Base-by-base conservation (phyloP, 768 basidiomycete species). In the Collybia sordida region DNA sequence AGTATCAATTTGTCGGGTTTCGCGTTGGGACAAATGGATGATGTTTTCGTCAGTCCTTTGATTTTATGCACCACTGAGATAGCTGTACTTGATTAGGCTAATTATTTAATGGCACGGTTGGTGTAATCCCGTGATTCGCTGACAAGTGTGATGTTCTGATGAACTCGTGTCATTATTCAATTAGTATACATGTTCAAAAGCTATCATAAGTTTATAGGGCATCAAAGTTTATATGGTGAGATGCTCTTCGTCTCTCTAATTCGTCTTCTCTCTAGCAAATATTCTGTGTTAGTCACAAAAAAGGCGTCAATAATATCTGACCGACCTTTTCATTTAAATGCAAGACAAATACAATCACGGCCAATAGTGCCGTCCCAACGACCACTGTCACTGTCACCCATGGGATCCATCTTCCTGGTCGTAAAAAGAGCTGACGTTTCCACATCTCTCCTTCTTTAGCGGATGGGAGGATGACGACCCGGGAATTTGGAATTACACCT, bases 171-270 rank as follows among this genome's bases (percentile, higher is more conserved):
- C 52, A 52, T 47, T 38, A 49, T 57, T 53, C 47, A 43, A 21
- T 46, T 45, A 48, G 12, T 47, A 27, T 37, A 24, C 46, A 41
- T 42, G 19, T 34, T 35, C 19, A 23, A 21, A 35, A 27, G 28
- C 41, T 41, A 51, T 14, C 34, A 19, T 19, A 47, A 24, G 36
- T 58, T 77, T 75, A 97, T 59, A 98, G 72, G 11, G 96, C 96
- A 65, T 95, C 93, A 61, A 99, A 98, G 58, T 99, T 99, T 67
- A 99, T 96, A 61, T 93, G 88, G 69, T 97, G 93, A n/a, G 94
- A 86, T 24, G 85, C 83, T 58, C 88, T 79, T 59, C 92, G 79
- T 51, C 94, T 68, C 66, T 99, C 96, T 59, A 88, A 64, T 69
- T 99, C 96, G 64, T 98, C 96, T 64, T 98, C 95, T 53, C 92